These are phyloP conservation scores for Fomitopsis pinicola DNA, from an alignment of 1,284 basidiomycete species.

Conservation along the genomic window DNA sequence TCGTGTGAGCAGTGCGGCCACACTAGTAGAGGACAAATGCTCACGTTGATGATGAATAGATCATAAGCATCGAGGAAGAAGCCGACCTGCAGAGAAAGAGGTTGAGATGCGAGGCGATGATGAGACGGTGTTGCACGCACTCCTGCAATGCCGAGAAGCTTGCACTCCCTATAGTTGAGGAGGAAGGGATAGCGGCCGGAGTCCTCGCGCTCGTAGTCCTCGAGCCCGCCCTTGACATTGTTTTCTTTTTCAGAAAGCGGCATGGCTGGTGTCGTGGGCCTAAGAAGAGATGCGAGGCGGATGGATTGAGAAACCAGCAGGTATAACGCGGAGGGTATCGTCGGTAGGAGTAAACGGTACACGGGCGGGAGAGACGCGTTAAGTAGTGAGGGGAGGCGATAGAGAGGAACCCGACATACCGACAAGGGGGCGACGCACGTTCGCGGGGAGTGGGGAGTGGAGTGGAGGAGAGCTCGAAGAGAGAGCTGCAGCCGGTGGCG, in stretches of 20 bases:
- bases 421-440: neutral
- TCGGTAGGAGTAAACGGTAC: neutral
- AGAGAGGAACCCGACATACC: neutral
- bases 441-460: neutral
- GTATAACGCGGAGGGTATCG: neutral
- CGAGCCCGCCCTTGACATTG: conserved; percentile 29
- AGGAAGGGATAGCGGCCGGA: conserved; percentile 40
- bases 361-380: neutral
- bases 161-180: conserved; percentile 46
- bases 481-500: neutral
- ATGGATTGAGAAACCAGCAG: neutral
- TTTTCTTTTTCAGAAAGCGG: neutral
- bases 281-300: neutral
- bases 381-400: neutral
- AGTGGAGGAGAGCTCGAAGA: neutral
- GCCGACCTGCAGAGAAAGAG: conserved; percentile 42
- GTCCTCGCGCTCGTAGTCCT: conserved; percentile 42
- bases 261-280: neutral
- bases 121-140: conserved; percentile 30
- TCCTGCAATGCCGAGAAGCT: conserved; percentile 56
- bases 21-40: conserved; percentile 15
- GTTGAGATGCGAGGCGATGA: conserved; percentile 5
- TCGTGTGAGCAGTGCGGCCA: neutral
- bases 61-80: conserved; percentile 76
- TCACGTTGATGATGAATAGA: conserved; percentile 73